These are phyloP conservation scores for Gastroboletus turbinatus DNA, from an alignment of 1,284 basidiomycete species.

Conservation along the genomic window DNA sequence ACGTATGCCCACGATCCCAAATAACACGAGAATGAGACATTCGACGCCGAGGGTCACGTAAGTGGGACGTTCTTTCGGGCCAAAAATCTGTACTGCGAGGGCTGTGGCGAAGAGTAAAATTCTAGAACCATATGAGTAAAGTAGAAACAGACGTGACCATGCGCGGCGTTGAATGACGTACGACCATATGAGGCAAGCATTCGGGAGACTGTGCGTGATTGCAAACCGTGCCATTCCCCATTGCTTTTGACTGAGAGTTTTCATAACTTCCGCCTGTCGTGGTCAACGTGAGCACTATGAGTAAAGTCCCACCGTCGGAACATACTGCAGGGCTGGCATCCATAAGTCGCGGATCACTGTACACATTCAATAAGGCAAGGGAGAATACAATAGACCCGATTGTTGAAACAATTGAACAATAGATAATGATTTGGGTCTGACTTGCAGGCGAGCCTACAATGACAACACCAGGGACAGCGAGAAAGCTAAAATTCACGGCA, in stretches of 20 bases:
- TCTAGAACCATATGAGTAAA: conserved; percentile 2
- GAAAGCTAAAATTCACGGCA: conserved; percentile 20
- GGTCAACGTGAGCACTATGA: neutral
- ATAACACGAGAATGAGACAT: conserved; percentile 7
- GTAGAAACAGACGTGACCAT: neutral
- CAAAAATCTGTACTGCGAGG: conserved; percentile 14
- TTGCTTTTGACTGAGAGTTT: conserved; percentile 1
- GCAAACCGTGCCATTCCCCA: conserved; percentile 13
- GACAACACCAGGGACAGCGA: conserved; percentile 14
- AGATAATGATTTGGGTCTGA: conserved; percentile 14
- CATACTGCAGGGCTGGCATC: conserved; percentile 10
- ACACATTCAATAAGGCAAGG: conserved; percentile 16
- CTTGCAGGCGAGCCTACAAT: neutral
- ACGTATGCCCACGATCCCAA: neutral
- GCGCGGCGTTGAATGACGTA: neutral
- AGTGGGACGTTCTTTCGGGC: neutral
- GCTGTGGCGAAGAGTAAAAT: conserved; percentile 15
- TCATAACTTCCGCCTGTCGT: conserved; percentile 7
- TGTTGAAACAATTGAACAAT: conserved; percentile 15
- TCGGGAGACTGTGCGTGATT: conserved; percentile 18
- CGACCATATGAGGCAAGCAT: conserved; percentile 19
- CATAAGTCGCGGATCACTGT: conserved; percentile 14
- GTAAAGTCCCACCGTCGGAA: neutral
- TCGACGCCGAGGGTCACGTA: conserved; percentile 8
- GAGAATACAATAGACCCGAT: conserved; percentile 20